A percentile compares a stretch with the other conserved stretches of the same genome.
Conservation (phyloP, 257 asterid species). For the Gentiana straminea region DNA sequence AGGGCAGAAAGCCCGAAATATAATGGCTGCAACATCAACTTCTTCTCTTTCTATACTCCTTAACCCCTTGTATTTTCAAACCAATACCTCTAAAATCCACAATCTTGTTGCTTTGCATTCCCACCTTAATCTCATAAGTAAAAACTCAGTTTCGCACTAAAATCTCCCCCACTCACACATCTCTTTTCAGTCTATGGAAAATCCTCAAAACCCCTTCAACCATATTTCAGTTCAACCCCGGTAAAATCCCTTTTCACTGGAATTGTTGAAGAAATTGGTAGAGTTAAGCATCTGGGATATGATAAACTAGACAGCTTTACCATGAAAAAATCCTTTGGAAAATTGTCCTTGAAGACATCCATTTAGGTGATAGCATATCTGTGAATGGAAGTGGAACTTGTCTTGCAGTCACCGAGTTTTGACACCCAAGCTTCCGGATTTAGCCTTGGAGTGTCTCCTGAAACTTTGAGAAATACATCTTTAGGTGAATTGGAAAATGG, state of each 20-base stretch:
- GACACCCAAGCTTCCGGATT: constrained; percentile 36
- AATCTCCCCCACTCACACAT: constrained; percentile 27
- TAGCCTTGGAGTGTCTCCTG: constrained; percentile 67
- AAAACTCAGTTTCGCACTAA: constrained; percentile 16
- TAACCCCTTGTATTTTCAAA: constrained; percentile 2
- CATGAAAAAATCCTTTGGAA: constrained; percentile 53
- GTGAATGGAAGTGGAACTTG: constrained; percentile 79
- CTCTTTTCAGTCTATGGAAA: constrained; percentile 20
- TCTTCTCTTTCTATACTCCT: too few species aligned
- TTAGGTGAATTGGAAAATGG: constrained; percentile 47
- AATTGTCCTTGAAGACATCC: constrained; percentile 52
- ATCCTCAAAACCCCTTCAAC: constrained; percentile 20
- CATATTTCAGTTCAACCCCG: constrained; percentile 14
- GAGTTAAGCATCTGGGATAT: constrained; percentile 47
- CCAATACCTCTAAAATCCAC: constrained; percentile 7
- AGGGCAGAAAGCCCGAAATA: too few species aligned
- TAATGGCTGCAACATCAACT: too few species aligned
- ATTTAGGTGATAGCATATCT: constrained; percentile 80
- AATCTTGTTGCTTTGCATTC: constrained; percentile 8
- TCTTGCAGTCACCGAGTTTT: constrained; percentile 56
- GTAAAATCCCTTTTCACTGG: constrained; percentile 72
- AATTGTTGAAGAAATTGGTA: constrained; percentile 79
- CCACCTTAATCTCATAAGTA: constrained; percentile 16
- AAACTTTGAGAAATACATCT: constrained; percentile 64
- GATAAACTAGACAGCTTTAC: constrained; percentile 42